Base-by-base conservation (phyloP, 306 rosid genomes). In the Cucumis sativus region DNA sequence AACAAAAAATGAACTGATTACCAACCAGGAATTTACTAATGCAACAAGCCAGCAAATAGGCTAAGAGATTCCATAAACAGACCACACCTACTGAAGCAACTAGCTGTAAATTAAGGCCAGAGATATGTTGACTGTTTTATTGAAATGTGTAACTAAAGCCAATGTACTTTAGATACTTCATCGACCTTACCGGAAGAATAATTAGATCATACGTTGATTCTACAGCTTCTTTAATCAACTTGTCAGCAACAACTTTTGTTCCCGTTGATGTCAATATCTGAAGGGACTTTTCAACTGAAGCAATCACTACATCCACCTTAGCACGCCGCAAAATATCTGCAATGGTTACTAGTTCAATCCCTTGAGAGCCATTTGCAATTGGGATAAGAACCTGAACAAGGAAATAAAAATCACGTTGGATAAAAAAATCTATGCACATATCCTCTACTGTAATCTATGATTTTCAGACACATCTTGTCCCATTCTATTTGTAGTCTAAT, bases 341-440 rank as follows among this genome's bases (percentile, higher is more conserved):
- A 82, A 95, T 77, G 45, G 97, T 85, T 82, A 88, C 98, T 56
- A 85, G 85, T 86, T 95, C 98, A 87, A 92, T 92, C 60, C 69
- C 97, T 88, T 95, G 97, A 30, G 91, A 92, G 64, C 97, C 97
- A 80, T 92, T 87, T 75, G 97, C 97, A 80, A 92, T 82, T 82
- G 98, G 98, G 69, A 95, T 75, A 62, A 95, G 93, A 80, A 95
- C 92, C 98, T 95, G 88, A 7, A 17, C 56, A 76, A 39, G 17
- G 3, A 33, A 45, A 35, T 16, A 69, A 61, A 68, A 30, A 55
- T 23, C 12, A 62, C 15, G 30, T 76, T 20, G 21, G 69, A 15
- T 6, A 6, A 16, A 47, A 43, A 76, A 57, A 40, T 11, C 41
- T 16, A 55, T 58, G 66, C 52, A n/a, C 7, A 37, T 39, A 20